A percentile compares a stretch with the other conserved stretches of the same genome.
These are phyloP conservation scores for Sclerotinia spermophila DNA, from an alignment of 2,329 filamentous ascomycete species.

Conservation along the genomic window DNA sequence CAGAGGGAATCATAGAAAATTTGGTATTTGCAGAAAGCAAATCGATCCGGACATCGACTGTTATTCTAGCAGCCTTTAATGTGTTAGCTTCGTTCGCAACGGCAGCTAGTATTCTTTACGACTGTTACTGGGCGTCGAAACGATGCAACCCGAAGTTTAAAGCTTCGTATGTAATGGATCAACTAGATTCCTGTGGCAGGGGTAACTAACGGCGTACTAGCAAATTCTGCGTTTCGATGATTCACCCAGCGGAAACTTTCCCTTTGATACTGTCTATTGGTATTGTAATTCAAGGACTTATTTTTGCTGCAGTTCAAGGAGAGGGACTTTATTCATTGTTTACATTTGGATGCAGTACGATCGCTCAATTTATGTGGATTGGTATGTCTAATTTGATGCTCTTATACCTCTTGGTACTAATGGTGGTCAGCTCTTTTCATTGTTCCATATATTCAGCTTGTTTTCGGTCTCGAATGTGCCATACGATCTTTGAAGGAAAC, in stretches of 20 bases:
- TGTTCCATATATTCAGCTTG: conserved; percentile 60
- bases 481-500: conserved; percentile 51
- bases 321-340: conserved; percentile 51
- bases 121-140: conserved; percentile 41
- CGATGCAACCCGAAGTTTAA: conserved; percentile 36
- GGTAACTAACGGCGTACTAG: conserved; percentile 27
- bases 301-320: conserved; percentile 55
- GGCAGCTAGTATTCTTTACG: conserved; percentile 53
- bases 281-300: conserved; percentile 55
- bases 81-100: conserved; percentile 55
- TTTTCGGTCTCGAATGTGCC: conserved; percentile 61
- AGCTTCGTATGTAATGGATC: conserved; percentile 42
- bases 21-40: conserved; percentile 41
- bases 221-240: conserved; percentile 36
- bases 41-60: conserved; percentile 57
- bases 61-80: conserved; percentile 60
- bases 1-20: conserved; percentile 31
- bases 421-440: conserved; percentile 59
- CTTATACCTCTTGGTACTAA: conserved; percentile 23
- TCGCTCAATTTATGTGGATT: conserved; percentile 58
- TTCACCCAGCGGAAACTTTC: conserved; percentile 41
- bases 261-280: conserved; percentile 56
- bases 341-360: conserved; percentile 49
- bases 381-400: conserved; percentile 42
- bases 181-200: conserved; percentile 33